phyloP scores from a whole-genome alignment of 1,284 basidiomycete species.

The Stereum hirsutum region DNA sequence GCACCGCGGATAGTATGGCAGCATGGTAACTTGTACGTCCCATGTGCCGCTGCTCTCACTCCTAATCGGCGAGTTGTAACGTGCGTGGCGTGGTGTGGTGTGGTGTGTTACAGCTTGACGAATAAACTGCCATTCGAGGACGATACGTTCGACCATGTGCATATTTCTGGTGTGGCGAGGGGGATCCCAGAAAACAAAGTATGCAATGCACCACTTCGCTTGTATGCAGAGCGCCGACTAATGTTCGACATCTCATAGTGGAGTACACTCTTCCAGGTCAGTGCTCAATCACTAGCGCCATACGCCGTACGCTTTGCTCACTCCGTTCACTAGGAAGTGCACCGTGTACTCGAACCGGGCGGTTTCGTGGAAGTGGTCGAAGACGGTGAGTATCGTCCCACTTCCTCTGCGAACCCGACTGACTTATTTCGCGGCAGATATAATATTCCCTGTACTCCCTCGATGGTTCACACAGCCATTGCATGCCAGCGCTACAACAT shows the following conservation, averaged over 20 bases:
- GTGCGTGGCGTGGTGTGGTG: no score
- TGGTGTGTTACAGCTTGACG: constrained; percentile 40
- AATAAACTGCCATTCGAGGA: constrained; percentile 70
- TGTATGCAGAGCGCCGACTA: not conserved
- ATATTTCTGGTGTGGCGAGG: constrained; percentile 50
- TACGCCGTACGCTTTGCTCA: not conserved
- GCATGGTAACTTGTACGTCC: constrained; percentile 64
- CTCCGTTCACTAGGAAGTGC: constrained; percentile 45
- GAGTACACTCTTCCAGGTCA: constrained; percentile 58
- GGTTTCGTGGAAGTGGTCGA: constrained; percentile 65
- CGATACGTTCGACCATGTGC: constrained; percentile 72
- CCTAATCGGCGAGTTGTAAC: no score
- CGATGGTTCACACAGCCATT: constrained; percentile 60
- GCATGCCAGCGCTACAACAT: constrained; percentile 32
- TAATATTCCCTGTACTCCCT: constrained; percentile 53
- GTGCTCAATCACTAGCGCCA: constrained; percentile 10
- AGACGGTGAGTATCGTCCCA: constrained; percentile 38
- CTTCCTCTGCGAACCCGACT: not conserved
- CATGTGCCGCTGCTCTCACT: not conserved
- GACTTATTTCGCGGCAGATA: constrained; percentile 29
- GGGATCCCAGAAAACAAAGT: constrained; percentile 73
- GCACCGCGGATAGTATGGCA: constrained; percentile 55
- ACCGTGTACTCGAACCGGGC: constrained; percentile 55
- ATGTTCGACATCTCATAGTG: constrained; percentile 33
- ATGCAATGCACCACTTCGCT: constrained; percentile 6